phyloP scores from a whole-genome alignment of 1,284 basidiomycete genomes.

The Cutaneotrichosporon sp. region DNA sequence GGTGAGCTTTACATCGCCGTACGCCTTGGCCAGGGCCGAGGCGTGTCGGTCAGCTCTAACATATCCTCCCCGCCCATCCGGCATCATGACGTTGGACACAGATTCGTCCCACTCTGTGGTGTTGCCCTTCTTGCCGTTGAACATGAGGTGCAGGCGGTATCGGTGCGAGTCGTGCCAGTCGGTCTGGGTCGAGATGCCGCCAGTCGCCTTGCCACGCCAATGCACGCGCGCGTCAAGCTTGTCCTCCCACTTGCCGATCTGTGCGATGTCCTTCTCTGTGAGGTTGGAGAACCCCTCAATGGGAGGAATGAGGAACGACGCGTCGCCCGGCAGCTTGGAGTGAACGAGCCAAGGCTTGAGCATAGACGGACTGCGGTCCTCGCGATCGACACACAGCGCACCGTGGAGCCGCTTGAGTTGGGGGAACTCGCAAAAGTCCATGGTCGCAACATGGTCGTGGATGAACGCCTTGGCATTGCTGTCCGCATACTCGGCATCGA shows the following conservation, averaged over 20 bases:
- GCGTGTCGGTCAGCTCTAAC: slow-evolving; percentile 30
- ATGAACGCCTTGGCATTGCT: slow-evolving; percentile 44
- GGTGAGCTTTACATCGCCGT: slow-evolving; percentile 48
- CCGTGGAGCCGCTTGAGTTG: slow-evolving; percentile 47
- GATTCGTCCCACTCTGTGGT: slow-evolving; percentile 27
- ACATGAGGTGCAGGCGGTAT: slow-evolving; percentile 46
- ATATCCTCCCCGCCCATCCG: slow-evolving; percentile 41
- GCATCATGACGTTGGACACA: slow-evolving; percentile 41
- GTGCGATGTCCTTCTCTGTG: slow-evolving; percentile 30
- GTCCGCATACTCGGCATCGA: slow-evolving; percentile 34
- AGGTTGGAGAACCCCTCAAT: slow-evolving; percentile 45
- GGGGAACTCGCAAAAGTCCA: slow-evolving; percentile 53
- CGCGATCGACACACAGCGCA: slow-evolving; percentile 43
- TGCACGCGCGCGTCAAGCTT: slow-evolving; percentile 47
- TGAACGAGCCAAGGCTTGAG: slow-evolving; percentile 45
- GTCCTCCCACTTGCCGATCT: slow-evolving; percentile 39
- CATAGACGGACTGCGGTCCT: slow-evolving; percentile 41
- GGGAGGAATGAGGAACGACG: slow-evolving; percentile 43
- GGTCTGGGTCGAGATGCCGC: slow-evolving; percentile 41
- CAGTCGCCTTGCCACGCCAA: slow-evolving; percentile 50
- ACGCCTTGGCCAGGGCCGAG: slow-evolving; percentile 38
- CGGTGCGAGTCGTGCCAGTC: slow-evolving; percentile 49
- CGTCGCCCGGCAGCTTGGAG: slow-evolving; percentile 46
- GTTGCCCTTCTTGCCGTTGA: slow-evolving; percentile 46
- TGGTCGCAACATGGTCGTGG: slow-evolving; percentile 50